phyloP scores from a whole-genome alignment of 768 basidiomycete species.

The Rhodotorula toruloides region DNA sequence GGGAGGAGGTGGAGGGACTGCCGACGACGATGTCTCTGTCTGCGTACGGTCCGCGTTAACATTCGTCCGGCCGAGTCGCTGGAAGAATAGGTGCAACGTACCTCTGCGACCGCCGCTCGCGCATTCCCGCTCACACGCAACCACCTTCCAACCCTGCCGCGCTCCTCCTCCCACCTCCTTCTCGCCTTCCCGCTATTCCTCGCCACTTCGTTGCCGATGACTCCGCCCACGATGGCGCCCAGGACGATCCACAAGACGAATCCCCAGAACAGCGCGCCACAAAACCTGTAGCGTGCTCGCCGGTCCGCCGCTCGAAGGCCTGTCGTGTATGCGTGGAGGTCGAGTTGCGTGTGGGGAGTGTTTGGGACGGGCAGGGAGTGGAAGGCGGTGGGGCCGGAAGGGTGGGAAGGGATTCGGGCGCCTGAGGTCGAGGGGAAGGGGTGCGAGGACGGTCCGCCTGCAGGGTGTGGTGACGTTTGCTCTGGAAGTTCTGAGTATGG shows the following conservation, averaged over 20 bases:
- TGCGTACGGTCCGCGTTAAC: too few species aligned
- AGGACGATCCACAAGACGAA: not conserved
- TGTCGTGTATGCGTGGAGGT: conserved; percentile 1
- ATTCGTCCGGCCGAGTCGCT: too few species aligned
- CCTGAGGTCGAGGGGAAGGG: not conserved
- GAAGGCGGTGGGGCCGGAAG: conserved; percentile 25
- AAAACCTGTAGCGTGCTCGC: conserved; percentile 14
- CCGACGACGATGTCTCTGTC: too few species aligned
- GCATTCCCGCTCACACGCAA: too few species aligned
- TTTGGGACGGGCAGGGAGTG: conserved; percentile 7
- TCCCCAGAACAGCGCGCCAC: conserved; percentile 8
- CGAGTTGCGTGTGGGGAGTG: not conserved
- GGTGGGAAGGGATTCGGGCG: not conserved
- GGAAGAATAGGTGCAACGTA: too few species aligned
- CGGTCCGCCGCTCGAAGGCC: conserved; percentile 1
- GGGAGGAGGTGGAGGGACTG: too few species aligned
- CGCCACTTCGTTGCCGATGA: conserved; percentile 10
- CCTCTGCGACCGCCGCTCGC: too few species aligned
- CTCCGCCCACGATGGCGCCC: conserved; percentile 2
- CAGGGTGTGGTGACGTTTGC: not conserved
- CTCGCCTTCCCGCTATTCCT: not conserved
- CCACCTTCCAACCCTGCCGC: too few species aligned
- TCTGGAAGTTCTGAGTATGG: not conserved
- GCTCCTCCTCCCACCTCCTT: not conserved
- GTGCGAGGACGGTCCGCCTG: not conserved